Evolutionary conservation across 257 asterid genomes (phyloP).

Genomic region (Dorcoceras hygrometricum): DNA sequence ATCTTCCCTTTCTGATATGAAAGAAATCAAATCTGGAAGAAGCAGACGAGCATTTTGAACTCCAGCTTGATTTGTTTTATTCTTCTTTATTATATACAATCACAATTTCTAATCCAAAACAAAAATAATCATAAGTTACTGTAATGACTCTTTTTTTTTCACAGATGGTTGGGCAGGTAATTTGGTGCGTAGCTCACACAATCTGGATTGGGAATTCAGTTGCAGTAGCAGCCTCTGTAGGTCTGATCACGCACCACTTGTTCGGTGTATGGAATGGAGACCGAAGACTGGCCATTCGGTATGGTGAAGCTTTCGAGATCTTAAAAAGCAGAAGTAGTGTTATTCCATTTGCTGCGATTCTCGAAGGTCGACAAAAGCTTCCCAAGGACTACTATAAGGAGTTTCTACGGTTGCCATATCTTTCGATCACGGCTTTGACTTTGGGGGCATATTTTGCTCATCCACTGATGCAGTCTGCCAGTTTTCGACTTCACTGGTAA

Average conservation of each 20-base stretch:
- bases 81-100: neutral
- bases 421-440: conserved; percentile 65
- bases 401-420: conserved; percentile 74
- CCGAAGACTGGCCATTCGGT: conserved; percentile 66
- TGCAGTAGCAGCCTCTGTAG: conserved; percentile 77
- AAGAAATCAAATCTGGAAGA: no score
- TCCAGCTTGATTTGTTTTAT: neutral
- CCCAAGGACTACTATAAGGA: conserved; percentile 77
- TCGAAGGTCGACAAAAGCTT: conserved; percentile 92
- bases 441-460: conserved; percentile 85
- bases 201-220: conserved; percentile 96
- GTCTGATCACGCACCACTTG: conserved; percentile 89
- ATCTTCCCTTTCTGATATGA: no score
- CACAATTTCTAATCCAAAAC: no score
- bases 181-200: conserved; percentile 96
- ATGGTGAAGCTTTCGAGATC: conserved; percentile 79
- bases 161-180: conserved; percentile 93
- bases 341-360: conserved; percentile 85
- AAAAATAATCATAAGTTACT: no score
- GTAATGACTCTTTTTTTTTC: neutral
- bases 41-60: no score
- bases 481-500: conserved; percentile 90
- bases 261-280: conserved; percentile 98
- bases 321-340: conserved; percentile 79
- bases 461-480: conserved; percentile 88